Evolutionary conservation across 2,329 filamentous ascomycete species (phyloP).

Genomic region (Bipolaris oryzae): DNA sequence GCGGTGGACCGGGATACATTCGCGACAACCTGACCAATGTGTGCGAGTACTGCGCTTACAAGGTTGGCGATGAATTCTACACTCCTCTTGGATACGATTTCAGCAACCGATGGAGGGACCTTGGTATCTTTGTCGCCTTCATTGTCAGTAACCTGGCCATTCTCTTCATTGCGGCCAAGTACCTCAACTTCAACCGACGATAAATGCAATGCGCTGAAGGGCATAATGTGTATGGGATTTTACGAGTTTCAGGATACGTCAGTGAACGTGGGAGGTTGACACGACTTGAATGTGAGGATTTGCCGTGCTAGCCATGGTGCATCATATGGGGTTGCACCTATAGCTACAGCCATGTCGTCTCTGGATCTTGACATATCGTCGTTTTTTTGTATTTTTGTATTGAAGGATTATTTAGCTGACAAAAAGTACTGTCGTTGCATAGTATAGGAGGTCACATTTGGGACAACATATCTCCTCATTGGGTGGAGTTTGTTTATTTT

Average conservation of each 20-base stretch:
- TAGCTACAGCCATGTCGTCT: background rate
- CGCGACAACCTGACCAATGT: slow-evolving; percentile 66
- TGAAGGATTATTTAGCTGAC: background rate
- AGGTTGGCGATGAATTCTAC: slow-evolving; percentile 81
- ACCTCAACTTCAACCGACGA: slow-evolving; percentile 54
- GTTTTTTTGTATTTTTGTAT: background rate
- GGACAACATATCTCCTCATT: too few species aligned
- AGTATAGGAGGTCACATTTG: background rate
- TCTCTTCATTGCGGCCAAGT: slow-evolving; percentile 62
- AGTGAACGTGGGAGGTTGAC: background rate
- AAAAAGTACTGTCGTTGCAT: background rate
- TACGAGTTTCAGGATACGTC: background rate
- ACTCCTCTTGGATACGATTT: slow-evolving; percentile 69
- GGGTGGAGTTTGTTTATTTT: too few species aligned
- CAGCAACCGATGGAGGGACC: slow-evolving; percentile 75
- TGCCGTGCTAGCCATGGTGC: background rate
- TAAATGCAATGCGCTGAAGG: slow-evolving; percentile 16
- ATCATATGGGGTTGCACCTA: background rate
- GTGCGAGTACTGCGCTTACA: slow-evolving; percentile 84
- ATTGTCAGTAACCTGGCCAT: slow-evolving; percentile 76
- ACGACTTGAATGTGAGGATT: background rate
- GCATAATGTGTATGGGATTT: background rate
- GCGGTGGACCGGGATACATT: slow-evolving; percentile 74
- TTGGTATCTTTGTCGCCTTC: slow-evolving; percentile 79
- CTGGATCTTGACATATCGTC: background rate